Evolutionary conservation across 2,329 filamentous ascomycete species (phyloP).

Genomic region (Sporothrix curviconia): DNA sequence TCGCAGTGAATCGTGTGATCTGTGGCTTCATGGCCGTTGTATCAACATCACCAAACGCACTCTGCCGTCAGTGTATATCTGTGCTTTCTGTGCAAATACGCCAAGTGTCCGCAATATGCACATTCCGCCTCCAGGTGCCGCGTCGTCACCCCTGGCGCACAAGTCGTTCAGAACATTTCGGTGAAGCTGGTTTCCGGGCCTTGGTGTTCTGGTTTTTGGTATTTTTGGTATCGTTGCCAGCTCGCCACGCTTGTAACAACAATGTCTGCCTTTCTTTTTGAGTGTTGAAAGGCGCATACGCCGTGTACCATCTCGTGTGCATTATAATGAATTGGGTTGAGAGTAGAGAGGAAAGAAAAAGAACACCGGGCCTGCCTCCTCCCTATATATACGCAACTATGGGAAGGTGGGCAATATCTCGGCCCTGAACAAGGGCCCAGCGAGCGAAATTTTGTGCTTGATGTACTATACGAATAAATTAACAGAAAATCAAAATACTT

Average conservation of each 20-base stretch:
- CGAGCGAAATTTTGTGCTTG: too few relatives aligned
- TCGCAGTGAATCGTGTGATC: slow-evolving; percentile 55
- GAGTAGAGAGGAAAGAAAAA: background rate
- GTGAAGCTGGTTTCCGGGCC: slow-evolving; percentile 20
- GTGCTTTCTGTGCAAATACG: slow-evolving; percentile 56
- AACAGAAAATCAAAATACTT: too few relatives aligned
- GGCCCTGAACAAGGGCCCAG: too few relatives aligned
- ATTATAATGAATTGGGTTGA: background rate
- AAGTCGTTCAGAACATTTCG: slow-evolving; percentile 41
- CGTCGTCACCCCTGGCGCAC: slow-evolving; percentile 37
- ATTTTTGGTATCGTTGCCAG: background rate
- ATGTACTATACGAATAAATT: too few relatives aligned
- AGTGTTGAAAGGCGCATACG: too few relatives aligned
- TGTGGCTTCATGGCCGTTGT: slow-evolving; percentile 59
- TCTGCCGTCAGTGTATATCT: slow-evolving; percentile 57
- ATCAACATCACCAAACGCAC: slow-evolving; percentile 51
- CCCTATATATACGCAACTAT: background rate
- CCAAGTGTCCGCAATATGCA: slow-evolving; percentile 46
- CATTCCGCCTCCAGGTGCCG: slow-evolving; percentile 29
- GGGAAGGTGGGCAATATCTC: too few relatives aligned
- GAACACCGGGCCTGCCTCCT: background rate
- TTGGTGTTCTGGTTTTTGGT: background rate
- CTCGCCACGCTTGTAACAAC: too few relatives aligned
- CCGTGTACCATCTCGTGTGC: background rate
- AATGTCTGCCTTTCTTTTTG: too few relatives aligned